Evolutionary conservation across 768 basidiomycete species (phyloP).

Genomic region (Cyathus striatus): DNA sequence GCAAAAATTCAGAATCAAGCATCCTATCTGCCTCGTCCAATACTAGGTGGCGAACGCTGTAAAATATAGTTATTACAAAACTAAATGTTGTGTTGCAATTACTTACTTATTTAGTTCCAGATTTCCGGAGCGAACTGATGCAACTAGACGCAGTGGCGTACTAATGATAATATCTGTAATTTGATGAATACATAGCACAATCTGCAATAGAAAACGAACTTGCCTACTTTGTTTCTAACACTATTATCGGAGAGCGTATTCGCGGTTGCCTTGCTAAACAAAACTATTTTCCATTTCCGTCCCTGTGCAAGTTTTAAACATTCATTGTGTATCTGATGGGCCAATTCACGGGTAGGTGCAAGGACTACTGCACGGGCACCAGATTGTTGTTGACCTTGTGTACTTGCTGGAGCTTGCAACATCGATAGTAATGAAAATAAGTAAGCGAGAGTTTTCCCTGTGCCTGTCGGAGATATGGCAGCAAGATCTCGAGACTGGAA

Average conservation of each 20-base stretch:
- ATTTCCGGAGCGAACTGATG: constrained; percentile 64
- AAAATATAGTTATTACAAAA: background rate
- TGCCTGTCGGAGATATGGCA: constrained; percentile 95
- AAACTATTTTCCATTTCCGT: constrained; percentile 74
- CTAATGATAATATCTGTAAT: constrained; percentile 81
- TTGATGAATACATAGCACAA: constrained; percentile 4
- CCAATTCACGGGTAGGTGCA: constrained; percentile 93
- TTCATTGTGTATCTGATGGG: constrained; percentile 92
- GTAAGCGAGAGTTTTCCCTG: constrained; percentile 94
- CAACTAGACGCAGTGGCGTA: constrained; percentile 86
- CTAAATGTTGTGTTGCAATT: background rate
- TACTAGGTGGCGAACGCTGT: constrained; percentile 79
- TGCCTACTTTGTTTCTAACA: constrained; percentile 73
- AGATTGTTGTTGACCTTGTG: constrained; percentile 39
- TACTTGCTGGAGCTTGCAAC: constrained; percentile 43
- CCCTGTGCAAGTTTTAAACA: constrained; percentile 77
- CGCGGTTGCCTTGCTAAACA: constrained; percentile 90
- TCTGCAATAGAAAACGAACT: constrained; percentile 19
- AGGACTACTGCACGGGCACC: constrained; percentile 80
- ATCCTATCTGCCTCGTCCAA: constrained; percentile 92
- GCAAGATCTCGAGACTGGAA: constrained; percentile 80
- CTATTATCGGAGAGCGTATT: constrained; percentile 69
- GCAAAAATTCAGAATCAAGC: constrained; percentile 82
- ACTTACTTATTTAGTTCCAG: constrained; percentile 72
- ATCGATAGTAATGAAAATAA: constrained; percentile 74